These are phyloP conservation scores for Fusarium euwallaceae DNA, from an alignment of 2,329 filamentous ascomycete genomes.

Conservation along the genomic window DNA sequence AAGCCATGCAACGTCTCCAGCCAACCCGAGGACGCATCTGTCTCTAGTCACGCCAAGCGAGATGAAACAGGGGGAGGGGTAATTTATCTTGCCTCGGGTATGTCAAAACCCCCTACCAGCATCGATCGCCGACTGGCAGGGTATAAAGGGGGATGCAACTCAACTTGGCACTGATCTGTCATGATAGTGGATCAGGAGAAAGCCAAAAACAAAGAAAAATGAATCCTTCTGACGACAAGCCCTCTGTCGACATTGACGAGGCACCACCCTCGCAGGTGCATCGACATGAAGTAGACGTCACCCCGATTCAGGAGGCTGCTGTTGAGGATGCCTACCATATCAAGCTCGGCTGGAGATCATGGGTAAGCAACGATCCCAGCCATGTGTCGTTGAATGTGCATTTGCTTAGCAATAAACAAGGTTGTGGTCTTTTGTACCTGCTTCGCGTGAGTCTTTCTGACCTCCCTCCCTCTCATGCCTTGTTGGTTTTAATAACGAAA, in stretches of 20 bases:
- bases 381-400: not conserved
- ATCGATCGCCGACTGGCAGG: not conserved
- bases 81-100: not conserved
- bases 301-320: conserved; percentile 12
- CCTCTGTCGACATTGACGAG: conserved; percentile 9
- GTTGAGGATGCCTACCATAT: conserved; percentile 19
- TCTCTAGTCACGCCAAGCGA: not conserved
- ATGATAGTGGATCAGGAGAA: not conserved
- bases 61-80: not conserved
- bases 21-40: not conserved
- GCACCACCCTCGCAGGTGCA: not conserved
- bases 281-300: not conserved
- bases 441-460: conserved; percentile 9
- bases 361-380: conserved; percentile 2
- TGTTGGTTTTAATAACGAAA: not conserved
- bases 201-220: not conserved
- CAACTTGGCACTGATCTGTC: not conserved
- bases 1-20: not conserved
- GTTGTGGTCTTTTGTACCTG: conserved; percentile 17
- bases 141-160: not conserved
- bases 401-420: not conserved
- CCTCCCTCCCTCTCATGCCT: not conserved
- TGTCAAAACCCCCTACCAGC: not conserved
- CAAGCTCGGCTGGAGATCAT: conserved; percentile 17
- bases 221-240: conserved; percentile 10